Evolutionary conservation across 805 yeast species (phyloP).

Genomic region (Candida vartiovaarae): DNA sequence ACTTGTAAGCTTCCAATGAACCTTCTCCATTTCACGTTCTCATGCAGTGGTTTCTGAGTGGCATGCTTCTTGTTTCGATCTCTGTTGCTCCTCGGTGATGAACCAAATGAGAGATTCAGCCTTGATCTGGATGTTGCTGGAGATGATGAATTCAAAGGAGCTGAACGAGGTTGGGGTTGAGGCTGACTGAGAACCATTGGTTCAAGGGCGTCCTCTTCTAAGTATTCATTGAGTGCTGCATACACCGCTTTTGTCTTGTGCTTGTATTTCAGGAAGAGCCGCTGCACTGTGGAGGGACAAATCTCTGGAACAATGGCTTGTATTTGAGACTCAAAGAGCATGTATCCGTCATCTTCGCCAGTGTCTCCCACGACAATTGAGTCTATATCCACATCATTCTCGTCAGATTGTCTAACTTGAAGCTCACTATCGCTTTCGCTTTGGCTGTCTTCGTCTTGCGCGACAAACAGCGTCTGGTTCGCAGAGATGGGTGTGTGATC

Average conservation of each 20-base stretch:
- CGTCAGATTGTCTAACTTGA: background rate
- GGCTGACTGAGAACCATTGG: background rate
- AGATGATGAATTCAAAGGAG: background rate
- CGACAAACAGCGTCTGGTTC: slow-evolving; percentile 8
- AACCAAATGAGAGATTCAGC: background rate
- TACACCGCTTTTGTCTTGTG: slow-evolving; percentile 24
- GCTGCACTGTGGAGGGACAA: slow-evolving; percentile 11
- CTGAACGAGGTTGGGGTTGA: background rate
- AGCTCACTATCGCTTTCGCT: slow-evolving; percentile 5
- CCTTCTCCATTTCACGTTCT: slow-evolving; percentile 27
- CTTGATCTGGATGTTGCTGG: background rate
- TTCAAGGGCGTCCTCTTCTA: slow-evolving; percentile 22
- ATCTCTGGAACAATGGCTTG: slow-evolving; percentile 31
- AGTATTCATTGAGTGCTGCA: slow-evolving; percentile 34
- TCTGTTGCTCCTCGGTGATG: background rate
- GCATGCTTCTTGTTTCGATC: background rate
- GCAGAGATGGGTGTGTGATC: background rate
- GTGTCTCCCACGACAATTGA: slow-evolving; percentile 1
- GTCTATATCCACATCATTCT: background rate
- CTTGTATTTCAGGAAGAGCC: slow-evolving; percentile 25
- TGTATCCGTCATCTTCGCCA: slow-evolving; percentile 14
- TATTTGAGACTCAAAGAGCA: slow-evolving; percentile 26
- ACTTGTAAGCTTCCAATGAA: slow-evolving; percentile 56
- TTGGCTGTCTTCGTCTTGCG: slow-evolving; percentile 10
- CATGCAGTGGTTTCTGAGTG: background rate